Evolutionary conservation across 352 stramenopile species (phyloP).

Genomic region (Phytophthora foliorum): DNA sequence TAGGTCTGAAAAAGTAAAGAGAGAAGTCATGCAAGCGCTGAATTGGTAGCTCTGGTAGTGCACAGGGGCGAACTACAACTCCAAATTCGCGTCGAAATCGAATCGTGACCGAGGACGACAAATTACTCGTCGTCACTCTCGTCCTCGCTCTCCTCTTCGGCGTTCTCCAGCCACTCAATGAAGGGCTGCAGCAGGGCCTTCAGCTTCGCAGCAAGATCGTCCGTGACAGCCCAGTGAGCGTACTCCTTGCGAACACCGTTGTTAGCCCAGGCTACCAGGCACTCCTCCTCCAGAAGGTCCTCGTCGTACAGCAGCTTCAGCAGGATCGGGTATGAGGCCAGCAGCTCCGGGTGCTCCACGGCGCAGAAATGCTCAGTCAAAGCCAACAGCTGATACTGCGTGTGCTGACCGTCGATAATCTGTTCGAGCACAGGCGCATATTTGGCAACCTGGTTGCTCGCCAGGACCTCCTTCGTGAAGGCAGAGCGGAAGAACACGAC

Average conservation of each 20-base stretch:
- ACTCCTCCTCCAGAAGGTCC: slow-evolving; percentile 97
- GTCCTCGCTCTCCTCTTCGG: slow-evolving; percentile 92
- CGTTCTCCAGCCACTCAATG: slow-evolving; percentile 98
- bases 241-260: slow-evolving; percentile 80
- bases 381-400: slow-evolving; percentile 95
- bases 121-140: slow-evolving; percentile 71
- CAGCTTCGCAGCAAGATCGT: slow-evolving; percentile 90
- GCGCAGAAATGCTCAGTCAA: slow-evolving; percentile 92
- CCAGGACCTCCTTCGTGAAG: slow-evolving; percentile 91
- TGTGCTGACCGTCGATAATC: slow-evolving; percentile 86
- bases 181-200: slow-evolving; percentile 93
- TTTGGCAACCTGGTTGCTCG: slow-evolving; percentile 92
- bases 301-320: slow-evolving; percentile 98
- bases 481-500: slow-evolving; percentile 95
- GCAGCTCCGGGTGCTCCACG: slow-evolving; percentile 86
- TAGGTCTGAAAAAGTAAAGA: slow-evolving; percentile 5
- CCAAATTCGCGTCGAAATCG: slow-evolving; percentile 10
- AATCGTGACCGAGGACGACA: slow-evolving; percentile 3
- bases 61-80: not conserved
- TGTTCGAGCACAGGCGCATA: slow-evolving; percentile 89
- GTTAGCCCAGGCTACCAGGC: slow-evolving; percentile 93
- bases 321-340: slow-evolving; percentile 93
- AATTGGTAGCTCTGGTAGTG: slow-evolving; percentile 11
- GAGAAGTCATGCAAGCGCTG: slow-evolving; percentile 27
- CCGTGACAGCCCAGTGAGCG: slow-evolving; percentile 89